Evolutionary conservation across 768 basidiomycete genomes (phyloP), one percentile per base, ranked within the genome.

Genomic region (Mycena filopes): DNA sequence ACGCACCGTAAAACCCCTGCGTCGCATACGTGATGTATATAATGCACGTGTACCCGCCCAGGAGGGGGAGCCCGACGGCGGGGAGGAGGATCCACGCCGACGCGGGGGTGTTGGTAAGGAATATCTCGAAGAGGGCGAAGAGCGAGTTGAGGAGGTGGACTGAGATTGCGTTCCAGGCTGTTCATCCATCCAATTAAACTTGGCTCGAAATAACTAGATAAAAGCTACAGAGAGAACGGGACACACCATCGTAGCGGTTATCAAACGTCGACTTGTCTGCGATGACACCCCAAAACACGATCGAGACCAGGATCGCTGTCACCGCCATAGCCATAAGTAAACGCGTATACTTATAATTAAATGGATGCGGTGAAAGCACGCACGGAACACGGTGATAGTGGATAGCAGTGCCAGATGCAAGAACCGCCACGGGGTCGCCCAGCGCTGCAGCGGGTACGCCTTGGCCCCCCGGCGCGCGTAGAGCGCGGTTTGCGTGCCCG

Each of bases 1-100:
- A 36, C 83, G 50, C 60, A 86, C 86, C 74, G 72, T 86, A 87
- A 70, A 84, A 80, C 1, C 80, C 79, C 68, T 84, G 83, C 0
- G 83, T 83, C 1, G 77, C 82, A 55, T 75, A 53, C 0, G 84
- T 85, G 51, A 86, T 76, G 62, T 86, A 86, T 3, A 84, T 80
- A 6, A 87, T 66, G 11, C 79, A 85, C 20, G 84, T 74, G 64
- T 86, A 86, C 13, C 73, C 65, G 7, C 62, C 76, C n/a, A 86
- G 81, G 25, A 82, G 60, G 50, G 83, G 23, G 3, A 83, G 25
- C 31, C 79, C 75, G 36, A 77, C 71, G 2, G 73, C 71, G 2
- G 73, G 62, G 11, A 84, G 70, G 68, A 82, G 76, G 18, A 68
- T 55, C 83, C 81, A 85, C 4, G 79, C 78, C 13, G 73, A 68